These are phyloP conservation scores for Tetrahymena thermophila DNA, from an alignment of 73 alveolate genomes.

Conservation along the genomic window DNA sequence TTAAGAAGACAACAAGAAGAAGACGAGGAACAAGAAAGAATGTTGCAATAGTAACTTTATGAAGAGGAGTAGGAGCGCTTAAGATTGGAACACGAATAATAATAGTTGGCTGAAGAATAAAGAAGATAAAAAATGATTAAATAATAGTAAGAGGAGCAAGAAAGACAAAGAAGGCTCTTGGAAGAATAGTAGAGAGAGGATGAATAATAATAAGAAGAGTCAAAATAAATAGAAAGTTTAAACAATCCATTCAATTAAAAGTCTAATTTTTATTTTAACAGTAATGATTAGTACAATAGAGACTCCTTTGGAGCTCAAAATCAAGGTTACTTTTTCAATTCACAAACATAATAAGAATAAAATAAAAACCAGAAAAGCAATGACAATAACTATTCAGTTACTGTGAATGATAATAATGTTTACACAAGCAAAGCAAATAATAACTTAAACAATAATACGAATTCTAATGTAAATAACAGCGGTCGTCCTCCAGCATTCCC, in stretches of 20 bases:
- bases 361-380: background rate
- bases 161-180: background rate
- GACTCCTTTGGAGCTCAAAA: background rate
- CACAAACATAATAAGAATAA: background rate
- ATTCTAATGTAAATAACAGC: background rate
- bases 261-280: background rate
- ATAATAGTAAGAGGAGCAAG: background rate
- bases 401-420: background rate
- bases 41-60: background rate
- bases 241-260: background rate
- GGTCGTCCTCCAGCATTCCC: background rate
- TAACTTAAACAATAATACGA: background rate
- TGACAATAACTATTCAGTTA: background rate
- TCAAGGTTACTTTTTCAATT: background rate
- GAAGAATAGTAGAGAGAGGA: background rate
- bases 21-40: background rate
- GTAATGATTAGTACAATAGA: background rate
- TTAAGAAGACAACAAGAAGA: background rate
- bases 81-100: background rate
- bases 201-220: background rate
- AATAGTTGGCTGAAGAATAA: background rate
- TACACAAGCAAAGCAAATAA: too few relatives aligned
- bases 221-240: background rate
- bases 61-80: background rate
- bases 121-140: background rate